A percentile compares a stretch with the other conserved stretches of the same genome.
phyloP scores from a whole-genome alignment of 2,329 filamentous ascomycete species.

The Phyllosticta citriasiana region DNA sequence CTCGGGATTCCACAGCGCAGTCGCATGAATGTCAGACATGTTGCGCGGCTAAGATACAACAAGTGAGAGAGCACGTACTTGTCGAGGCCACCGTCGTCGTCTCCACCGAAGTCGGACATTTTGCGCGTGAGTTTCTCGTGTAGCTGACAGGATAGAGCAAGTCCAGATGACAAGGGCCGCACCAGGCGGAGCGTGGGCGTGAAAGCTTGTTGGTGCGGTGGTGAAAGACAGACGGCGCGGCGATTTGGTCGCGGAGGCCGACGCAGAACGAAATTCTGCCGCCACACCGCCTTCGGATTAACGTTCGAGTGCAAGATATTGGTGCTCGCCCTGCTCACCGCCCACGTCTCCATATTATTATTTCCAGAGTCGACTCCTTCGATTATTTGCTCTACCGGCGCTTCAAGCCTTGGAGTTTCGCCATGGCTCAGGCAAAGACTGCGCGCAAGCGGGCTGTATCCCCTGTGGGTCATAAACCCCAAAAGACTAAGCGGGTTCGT shows the following conservation, averaged over 20 bases:
- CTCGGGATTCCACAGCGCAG: background rate
- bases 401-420: background rate
- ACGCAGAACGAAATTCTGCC: constrained; percentile 1
- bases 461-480: background rate
- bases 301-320: background rate
- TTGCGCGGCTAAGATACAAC: background rate
- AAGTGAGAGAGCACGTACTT: constrained; percentile 8
- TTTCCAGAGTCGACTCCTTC: background rate
- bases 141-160: background rate
- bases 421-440: background rate
- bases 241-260: background rate
- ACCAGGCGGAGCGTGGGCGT: background rate
- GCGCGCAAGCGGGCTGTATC: constrained; percentile 1
- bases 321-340: background rate
- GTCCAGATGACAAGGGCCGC: background rate
- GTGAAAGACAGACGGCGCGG: constrained; percentile 6
- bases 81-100: constrained; percentile 22
- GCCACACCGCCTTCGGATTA: background rate
- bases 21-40: background rate
- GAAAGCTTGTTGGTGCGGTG: background rate
- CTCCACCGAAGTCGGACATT: constrained; percentile 40
- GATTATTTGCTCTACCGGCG: background rate
- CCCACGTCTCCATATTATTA: background rate
- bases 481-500: constrained; percentile 19
- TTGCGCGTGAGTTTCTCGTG: constrained; percentile 6